Percentiles rank a stretch among this genome's conserved stretches.
phyloP scores from a whole-genome alignment of 768 basidiomycete genomes.

The Gymnopilus junonius region DNA sequence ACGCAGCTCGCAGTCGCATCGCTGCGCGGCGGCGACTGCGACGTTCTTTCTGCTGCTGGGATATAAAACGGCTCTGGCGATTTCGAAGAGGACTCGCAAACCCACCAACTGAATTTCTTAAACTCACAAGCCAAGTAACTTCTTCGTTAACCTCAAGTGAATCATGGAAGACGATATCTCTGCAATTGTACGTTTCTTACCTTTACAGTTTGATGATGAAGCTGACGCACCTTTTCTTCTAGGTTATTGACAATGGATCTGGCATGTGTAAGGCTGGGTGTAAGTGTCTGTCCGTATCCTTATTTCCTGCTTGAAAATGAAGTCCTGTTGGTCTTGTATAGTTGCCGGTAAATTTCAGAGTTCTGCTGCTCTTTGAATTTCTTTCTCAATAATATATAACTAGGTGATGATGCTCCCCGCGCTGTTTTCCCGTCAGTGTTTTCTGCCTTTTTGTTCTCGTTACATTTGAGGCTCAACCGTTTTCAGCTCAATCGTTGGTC shows the following conservation, averaged over 20 bases:
- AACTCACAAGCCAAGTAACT: not conserved
- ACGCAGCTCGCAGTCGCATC: not conserved
- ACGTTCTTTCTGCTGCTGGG: not conserved
- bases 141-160: not conserved
- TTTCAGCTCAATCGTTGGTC: constrained; percentile 86
- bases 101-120: not conserved
- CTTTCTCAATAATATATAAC: constrained; percentile 32
- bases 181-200: constrained; percentile 2
- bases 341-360: constrained; percentile 59
- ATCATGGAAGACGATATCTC: constrained; percentile 11
- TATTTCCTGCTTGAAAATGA: constrained; percentile 12
- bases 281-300: constrained; percentile 46
- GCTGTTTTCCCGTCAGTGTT: constrained; percentile 91
- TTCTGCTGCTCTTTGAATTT: not conserved
- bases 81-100: not conserved
- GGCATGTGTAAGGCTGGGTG: constrained; percentile 99
- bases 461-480: not conserved
- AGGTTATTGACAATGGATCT: constrained; percentile 94
- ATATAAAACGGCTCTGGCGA: not conserved
- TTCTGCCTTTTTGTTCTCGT: not conserved
- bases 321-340: constrained; percentile 36
- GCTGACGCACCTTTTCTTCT: not conserved
- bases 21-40: not conserved
- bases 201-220: not conserved
- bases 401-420: constrained; percentile 88